Evolutionary conservation across 805 yeast genomes (phyloP), one percentile per base, ranked within the genome.

Genomic region (Saccharomycopsis sp.): DNA sequence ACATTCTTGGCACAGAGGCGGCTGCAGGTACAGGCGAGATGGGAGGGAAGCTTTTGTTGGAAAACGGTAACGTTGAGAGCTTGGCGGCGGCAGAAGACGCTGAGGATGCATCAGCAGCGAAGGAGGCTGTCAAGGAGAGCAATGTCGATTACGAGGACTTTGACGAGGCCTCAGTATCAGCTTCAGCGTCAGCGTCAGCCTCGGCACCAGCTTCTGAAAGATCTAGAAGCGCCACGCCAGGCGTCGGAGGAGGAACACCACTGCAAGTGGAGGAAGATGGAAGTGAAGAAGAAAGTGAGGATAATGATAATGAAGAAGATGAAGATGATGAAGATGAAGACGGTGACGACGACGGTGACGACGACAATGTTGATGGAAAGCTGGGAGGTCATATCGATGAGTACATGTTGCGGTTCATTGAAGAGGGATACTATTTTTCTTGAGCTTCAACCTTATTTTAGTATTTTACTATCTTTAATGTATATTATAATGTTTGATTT

Each of bases 31-130:
- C 44, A 13, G 38, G 48, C n/a, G n/a, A n/a, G n/a, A n/a, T n/a
- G n/a, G 27, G 27, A 25, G 27, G 27, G 5, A 43, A 49, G 34
- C 61, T 56, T 13, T 58, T 52, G n/a, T 53, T 58, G 5, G 61
- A 59, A 57, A 27, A 59, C 40, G 30, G 69, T 49, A 49, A 67
- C 53, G 57, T 79, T 41, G 81, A 67, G 42, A 75, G 77, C 3
- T 66, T 89, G 49, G 94, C 94, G 1, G 86, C 83, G 56, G 97
- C 95, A 0, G 98, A 92, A 62, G 98, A 92, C 57, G 96, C 77
- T 34, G 96, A 82, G 31, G 94, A 83, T 61, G 75, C 85, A 9
- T 75, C 73, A 7, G 98, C 98, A 3, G 97, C 96, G 0, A 81
- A 72, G 49, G 76, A 74, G 31, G 98, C 97, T 0, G 68, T 87